Evolutionary conservation across 1,139 yeast species (phyloP).

Genomic region (Hyphopichia burtonii): DNA sequence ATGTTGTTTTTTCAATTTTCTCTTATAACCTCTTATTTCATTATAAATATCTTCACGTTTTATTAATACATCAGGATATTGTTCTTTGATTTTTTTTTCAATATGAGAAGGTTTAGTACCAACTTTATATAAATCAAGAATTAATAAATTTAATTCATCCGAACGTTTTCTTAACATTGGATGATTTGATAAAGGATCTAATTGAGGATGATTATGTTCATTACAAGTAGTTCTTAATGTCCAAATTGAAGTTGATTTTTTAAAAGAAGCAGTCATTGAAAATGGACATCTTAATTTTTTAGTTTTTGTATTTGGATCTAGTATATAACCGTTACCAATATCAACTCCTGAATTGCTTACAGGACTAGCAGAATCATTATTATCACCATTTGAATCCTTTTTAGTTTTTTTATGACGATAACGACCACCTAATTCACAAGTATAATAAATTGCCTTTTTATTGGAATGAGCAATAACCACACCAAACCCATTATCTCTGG

Average conservation of each 20-base stretch:
- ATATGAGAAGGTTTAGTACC: conserved; percentile 62
- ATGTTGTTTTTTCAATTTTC: conserved; percentile 47
- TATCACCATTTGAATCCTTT: conserved; percentile 22
- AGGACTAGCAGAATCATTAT: conserved; percentile 7
- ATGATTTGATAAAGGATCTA: conserved; percentile 55
- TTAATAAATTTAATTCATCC: conserved; percentile 52
- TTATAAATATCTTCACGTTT: conserved; percentile 59
- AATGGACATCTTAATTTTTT: conserved; percentile 58
- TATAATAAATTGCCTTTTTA: conserved; percentile 57
- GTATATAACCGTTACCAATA: conserved; percentile 35
- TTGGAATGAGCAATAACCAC: conserved; percentile 61
- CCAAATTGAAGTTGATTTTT: conserved; percentile 52
- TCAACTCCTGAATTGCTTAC: conserved; percentile 20
- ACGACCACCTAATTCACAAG: conserved; percentile 61
- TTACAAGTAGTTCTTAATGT: conserved; percentile 54
- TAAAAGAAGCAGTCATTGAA: conserved; percentile 56
- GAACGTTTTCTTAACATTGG: conserved; percentile 58
- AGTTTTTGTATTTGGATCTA: conserved; percentile 47
- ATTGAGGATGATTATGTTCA: conserved; percentile 59
- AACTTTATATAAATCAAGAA: conserved; percentile 51
- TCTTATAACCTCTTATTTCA: conserved; percentile 58
- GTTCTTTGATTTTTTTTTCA: conserved; percentile 51
- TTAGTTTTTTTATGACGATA: conserved; percentile 54
- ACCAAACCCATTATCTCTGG: conserved; percentile 58
- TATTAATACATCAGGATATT: conserved; percentile 54